Percentiles rank a stretch among this genome's conserved stretches.
Evolutionary conservation across 768 basidiomycete genomes (phyloP).

Genomic region (Lactifluus volemus): DNA sequence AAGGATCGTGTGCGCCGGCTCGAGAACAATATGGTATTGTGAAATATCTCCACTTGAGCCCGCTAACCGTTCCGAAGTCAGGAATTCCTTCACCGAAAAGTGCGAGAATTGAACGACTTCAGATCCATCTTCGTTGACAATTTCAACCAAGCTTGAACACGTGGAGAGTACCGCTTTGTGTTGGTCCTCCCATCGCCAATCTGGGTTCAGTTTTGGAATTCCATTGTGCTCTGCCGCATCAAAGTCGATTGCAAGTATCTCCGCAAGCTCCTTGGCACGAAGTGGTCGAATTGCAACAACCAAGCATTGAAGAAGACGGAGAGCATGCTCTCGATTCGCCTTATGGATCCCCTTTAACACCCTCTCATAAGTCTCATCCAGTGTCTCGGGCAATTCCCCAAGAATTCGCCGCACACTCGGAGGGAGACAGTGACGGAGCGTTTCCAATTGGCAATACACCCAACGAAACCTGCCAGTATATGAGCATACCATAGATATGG

Average conservation of each 20-base stretch:
- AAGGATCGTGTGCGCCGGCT: neutral
- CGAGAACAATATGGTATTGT: neutral
- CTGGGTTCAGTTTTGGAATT: neutral
- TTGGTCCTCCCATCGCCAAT: neutral
- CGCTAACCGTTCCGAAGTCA: neutral
- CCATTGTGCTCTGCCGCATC: neutral
- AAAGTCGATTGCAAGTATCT: neutral
- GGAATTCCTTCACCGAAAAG: neutral
- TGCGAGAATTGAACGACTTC: neutral
- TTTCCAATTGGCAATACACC: neutral
- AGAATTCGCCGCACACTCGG: neutral
- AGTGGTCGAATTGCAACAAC: neutral
- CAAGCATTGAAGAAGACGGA: neutral
- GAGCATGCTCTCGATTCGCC: neutral
- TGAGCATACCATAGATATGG: neutral
- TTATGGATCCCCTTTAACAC: neutral
- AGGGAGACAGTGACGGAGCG: neutral
- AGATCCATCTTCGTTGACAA: neutral
- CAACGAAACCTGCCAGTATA: no score
- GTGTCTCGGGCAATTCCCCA: neutral
- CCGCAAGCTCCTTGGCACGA: neutral
- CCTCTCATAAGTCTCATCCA: neutral
- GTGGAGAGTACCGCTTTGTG: neutral
- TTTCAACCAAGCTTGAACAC: neutral
- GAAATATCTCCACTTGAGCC: neutral